Conservation (phyloP, 768 basidiomycete genomes). For the Myochromella boudieri region DNA sequence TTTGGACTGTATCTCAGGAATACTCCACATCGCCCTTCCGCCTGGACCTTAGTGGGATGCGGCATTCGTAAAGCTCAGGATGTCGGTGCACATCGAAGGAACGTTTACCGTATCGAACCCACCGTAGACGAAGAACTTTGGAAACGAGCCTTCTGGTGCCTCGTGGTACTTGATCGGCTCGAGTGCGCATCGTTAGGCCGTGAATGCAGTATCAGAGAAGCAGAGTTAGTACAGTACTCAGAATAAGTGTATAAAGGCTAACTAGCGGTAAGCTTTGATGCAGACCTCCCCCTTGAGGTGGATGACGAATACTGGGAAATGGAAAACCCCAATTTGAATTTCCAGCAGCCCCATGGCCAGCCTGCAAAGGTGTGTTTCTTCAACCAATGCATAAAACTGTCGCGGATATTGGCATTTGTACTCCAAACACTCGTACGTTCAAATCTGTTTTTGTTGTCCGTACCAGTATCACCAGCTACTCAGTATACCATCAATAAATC, state of each 20-base stretch:
- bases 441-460: constrained; percentile 1
- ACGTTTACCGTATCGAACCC: constrained; percentile 46
- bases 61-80: constrained; percentile 70
- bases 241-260: constrained; percentile 5
- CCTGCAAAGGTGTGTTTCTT: constrained; percentile 62
- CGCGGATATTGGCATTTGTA: constrained; percentile 68
- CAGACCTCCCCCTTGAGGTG: constrained; percentile 79
- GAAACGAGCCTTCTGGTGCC: constrained; percentile 79
- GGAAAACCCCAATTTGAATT: constrained; percentile 46
- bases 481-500: constrained; percentile 76
- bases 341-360: constrained; percentile 65
- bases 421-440: constrained; percentile 64
- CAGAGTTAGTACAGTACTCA: constrained; percentile 52
- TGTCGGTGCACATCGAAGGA: constrained; percentile 72
- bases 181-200: constrained; percentile 55
- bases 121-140: constrained; percentile 58
- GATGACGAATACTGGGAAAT: constrained; percentile 80
- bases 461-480: background rate
- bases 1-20: constrained; percentile 56
- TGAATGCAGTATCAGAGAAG: constrained; percentile 55
- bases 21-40: constrained; percentile 44
- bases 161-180: constrained; percentile 60
- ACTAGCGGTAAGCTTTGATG: constrained; percentile 61
- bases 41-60: constrained; percentile 54
- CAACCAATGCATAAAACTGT: constrained; percentile 62